Conservation (phyloP, 768 basidiomycete genomes). For the Tephrocybe sp. region DNA sequence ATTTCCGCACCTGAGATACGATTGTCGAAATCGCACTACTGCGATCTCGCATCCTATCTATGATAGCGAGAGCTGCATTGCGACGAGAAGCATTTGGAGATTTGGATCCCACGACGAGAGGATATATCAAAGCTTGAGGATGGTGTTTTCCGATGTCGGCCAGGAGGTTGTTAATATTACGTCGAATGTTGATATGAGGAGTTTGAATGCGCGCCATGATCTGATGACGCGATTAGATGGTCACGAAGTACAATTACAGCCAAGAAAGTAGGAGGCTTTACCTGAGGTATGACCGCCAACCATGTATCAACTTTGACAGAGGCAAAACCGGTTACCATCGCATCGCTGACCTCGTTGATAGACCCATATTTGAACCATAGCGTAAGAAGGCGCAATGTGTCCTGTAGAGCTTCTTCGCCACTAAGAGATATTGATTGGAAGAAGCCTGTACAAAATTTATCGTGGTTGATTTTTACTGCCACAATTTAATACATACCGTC, state of each 20-base stretch:
- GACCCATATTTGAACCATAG: constrained; percentile 98
- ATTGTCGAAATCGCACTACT: constrained; percentile 78
- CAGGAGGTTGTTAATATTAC: constrained; percentile 84
- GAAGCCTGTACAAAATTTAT: constrained; percentile 57
- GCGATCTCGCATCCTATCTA: constrained; percentile 92
- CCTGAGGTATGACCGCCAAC: constrained; percentile 98
- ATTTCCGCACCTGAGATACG: constrained; percentile 72
- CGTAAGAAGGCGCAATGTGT: constrained; percentile 88
- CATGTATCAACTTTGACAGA: constrained; percentile 94
- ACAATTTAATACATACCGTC: constrained; percentile 55
- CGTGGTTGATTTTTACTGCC: neutral
- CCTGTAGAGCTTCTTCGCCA: constrained; percentile 91
- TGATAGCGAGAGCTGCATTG: constrained; percentile 80
- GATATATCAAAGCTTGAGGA: constrained; percentile 94
- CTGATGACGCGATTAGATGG: constrained; percentile 41
- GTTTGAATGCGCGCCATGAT: constrained; percentile 99
- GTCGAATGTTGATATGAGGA: constrained; percentile 79
- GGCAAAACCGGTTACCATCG: constrained; percentile 83
- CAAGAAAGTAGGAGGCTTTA: constrained; percentile 26
- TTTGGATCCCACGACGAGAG: constrained; percentile 93
- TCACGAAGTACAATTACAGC: neutral
- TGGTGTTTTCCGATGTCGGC: constrained; percentile 94
- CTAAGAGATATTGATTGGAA: constrained; percentile 91
- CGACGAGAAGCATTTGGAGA: constrained; percentile 83
- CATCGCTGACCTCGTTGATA: constrained; percentile 83